phyloP scores from a whole-genome alignment of 345 rosid species.

The Heritiera littoralis region DNA sequence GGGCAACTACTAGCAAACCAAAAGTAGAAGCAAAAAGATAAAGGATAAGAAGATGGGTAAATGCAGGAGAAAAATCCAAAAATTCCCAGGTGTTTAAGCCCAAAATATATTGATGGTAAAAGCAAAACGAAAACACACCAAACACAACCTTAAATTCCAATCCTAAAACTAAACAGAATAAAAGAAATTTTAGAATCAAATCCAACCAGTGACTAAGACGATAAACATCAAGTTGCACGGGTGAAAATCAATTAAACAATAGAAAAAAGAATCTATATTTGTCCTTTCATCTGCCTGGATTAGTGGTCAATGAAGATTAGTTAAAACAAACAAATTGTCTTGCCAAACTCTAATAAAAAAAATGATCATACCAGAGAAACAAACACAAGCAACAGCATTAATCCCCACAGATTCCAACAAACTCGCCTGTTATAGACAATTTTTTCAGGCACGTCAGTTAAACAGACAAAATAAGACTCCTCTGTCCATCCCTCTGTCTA shows the following conservation, averaged over 20 bases:
- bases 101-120: slow-evolving; percentile 11
- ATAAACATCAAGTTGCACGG: neutral
- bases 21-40: slow-evolving; percentile 31
- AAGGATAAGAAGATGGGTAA: slow-evolving; percentile 36
- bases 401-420: slow-evolving; percentile 28
- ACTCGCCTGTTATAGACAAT: neutral
- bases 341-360: neutral
- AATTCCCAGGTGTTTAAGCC: neutral
- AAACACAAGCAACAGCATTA: slow-evolving; percentile 6
- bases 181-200: slow-evolving; percentile 7
- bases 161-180: neutral
- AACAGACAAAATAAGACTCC: slow-evolving; percentile 25
- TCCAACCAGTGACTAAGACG: neutral
- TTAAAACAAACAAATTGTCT: neutral
- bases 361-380: neutral
- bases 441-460: slow-evolving; percentile 27
- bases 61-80: slow-evolving; percentile 27
- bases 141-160: neutral
- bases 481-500: neutral
- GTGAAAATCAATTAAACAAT: neutral
- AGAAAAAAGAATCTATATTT: neutral
- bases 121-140: slow-evolving; percentile 3
- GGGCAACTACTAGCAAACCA: slow-evolving; percentile 21
- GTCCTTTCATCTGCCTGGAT: neutral
- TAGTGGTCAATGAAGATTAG: slow-evolving; percentile 13